phyloP scores from a whole-genome alignment of 177 flowering plant genomes.

The Tripterygium wilfordii region DNA sequence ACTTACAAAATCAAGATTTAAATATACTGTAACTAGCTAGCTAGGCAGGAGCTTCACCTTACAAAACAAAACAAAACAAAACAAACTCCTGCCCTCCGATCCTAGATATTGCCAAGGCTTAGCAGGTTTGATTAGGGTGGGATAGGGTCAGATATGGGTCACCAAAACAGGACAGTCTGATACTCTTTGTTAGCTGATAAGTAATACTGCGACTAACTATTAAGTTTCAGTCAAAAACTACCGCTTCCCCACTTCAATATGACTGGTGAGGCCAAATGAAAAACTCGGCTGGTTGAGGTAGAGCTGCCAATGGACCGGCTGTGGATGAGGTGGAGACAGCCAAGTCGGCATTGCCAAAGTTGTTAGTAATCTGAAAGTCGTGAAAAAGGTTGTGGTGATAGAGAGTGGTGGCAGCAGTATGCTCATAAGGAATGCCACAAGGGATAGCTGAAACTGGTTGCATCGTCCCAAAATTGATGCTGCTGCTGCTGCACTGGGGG shows the following conservation, averaged over 20 bases:
- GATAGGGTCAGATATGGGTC: slow-evolving; percentile 14
- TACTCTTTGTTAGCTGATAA: slow-evolving; percentile 19
- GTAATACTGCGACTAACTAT: no score
- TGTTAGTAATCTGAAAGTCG: slow-evolving; percentile 23
- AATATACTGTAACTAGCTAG: no score
- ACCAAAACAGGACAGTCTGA: slow-evolving; percentile 10
- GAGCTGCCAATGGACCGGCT: slow-evolving; percentile 12
- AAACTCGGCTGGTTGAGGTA: slow-evolving; percentile 40
- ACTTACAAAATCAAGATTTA: slow-evolving; percentile 10
- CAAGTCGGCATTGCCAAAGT: slow-evolving; percentile 15
- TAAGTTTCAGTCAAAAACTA: slow-evolving; percentile 7
- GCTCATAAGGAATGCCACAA: slow-evolving; percentile 39
- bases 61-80: slow-evolving; percentile 1
- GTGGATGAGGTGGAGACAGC: slow-evolving; percentile 16
- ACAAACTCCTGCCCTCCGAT: neutral
- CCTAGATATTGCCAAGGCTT: neutral
- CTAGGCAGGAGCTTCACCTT: slow-evolving; percentile 1
- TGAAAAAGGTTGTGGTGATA: slow-evolving; percentile 55
- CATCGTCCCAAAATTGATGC: slow-evolving; percentile 33
- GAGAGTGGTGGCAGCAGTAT: slow-evolving; percentile 20
- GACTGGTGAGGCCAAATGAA: slow-evolving; percentile 54
- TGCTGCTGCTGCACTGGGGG: slow-evolving; percentile 29
- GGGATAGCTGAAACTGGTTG: slow-evolving; percentile 31
- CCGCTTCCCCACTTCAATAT: slow-evolving; percentile 16
- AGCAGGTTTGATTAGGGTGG: neutral